These are phyloP conservation scores for Aquilaria agallochum DNA, from an alignment of 441 rosid genomes.

Conservation along the genomic window DNA sequence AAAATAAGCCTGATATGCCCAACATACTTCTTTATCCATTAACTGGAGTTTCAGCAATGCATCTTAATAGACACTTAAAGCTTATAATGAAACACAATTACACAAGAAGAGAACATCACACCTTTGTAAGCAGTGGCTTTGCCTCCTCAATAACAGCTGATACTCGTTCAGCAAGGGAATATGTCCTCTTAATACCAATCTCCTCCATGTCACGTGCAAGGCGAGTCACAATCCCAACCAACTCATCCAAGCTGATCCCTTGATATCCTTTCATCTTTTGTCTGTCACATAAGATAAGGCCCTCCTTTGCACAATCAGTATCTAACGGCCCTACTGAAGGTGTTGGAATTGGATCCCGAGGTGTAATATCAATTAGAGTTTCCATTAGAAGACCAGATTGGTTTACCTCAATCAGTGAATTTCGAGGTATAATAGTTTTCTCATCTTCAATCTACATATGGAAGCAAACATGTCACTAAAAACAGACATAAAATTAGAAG, in stretches of 20 bases:
- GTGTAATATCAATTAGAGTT: conserved; percentile 88
- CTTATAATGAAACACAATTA: conserved; percentile 6
- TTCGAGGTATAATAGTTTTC: conserved; percentile 81
- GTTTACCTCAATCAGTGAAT: conserved; percentile 86
- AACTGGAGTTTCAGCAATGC: not conserved
- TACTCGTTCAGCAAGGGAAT: conserved; percentile 72
- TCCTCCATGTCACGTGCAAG: conserved; percentile 84
- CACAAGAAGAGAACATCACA: conserved; percentile 32
- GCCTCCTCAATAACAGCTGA: conserved; percentile 83
- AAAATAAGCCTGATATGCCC: not conserved
- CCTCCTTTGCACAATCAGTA: conserved; percentile 71
- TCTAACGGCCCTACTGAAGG: conserved; percentile 81
- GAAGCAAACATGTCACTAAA: conserved; percentile 1
- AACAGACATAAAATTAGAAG: conserved; percentile 10
- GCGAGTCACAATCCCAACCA: conserved; percentile 89
- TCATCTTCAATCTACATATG: conserved; percentile 81
- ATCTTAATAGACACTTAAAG: not conserved
- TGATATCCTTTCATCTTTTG: conserved; percentile 79
- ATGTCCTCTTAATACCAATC: conserved; percentile 65
- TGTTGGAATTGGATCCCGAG: conserved; percentile 82
- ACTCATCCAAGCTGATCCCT: conserved; percentile 91
- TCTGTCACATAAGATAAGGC: conserved; percentile 83
- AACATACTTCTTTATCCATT: not conserved
- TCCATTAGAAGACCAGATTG: conserved; percentile 99
- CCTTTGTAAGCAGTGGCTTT: conserved; percentile 87